Base-by-base conservation (phyloP, 495 filamentous ascomycete genomes). In the Mycothermus thermophilus region DNA sequence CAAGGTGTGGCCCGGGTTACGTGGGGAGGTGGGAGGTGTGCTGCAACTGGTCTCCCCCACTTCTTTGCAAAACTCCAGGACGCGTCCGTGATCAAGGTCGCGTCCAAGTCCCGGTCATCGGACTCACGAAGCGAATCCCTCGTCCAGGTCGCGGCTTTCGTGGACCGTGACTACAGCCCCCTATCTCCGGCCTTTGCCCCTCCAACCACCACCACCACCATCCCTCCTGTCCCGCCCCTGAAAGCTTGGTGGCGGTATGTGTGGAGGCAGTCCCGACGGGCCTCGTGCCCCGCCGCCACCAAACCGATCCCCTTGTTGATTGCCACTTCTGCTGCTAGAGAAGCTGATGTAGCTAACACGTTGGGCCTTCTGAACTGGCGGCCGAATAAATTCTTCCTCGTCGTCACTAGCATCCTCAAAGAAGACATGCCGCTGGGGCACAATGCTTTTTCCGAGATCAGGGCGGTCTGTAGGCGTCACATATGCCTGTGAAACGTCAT, bases 361-460 rank as follows among this genome's bases (percentile, higher is more conserved):
- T 7, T 28, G 30, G n/a, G 28, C 39, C 27, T 40, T 50, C 27
- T 45, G 41, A 6, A 64, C 36, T 9, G 52, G 55, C 16, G 51
- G 44, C 4, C 56, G 57, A 14, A 66, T 46, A 32, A 63, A 55
- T 2, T 62, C 53, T 6, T 62, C 62, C 9, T 65, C 60, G 8
- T 63, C 63, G 27, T 57, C 51, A 2, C 56, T 57, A 4, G 47
- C 62, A 20, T 54, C 44, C 40, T 54, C 51, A 34, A 58, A 64
- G 14, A 58, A 44, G 18, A 63, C 48, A 35, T 65, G 61, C 17
- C 44, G 42, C n/a, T 43, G 50, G 14, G 51, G 54, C 7, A 49
- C 50, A 9, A 52, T 62, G 22, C 52, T 56, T 33, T 51, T 54
- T 13, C 60, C 54, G 29, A 63, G 44, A 22, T 58, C 47, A 7